These are phyloP conservation scores for Alternaria triticina DNA, from an alignment of 2,329 filamentous ascomycete species.

Conservation along the genomic window DNA sequence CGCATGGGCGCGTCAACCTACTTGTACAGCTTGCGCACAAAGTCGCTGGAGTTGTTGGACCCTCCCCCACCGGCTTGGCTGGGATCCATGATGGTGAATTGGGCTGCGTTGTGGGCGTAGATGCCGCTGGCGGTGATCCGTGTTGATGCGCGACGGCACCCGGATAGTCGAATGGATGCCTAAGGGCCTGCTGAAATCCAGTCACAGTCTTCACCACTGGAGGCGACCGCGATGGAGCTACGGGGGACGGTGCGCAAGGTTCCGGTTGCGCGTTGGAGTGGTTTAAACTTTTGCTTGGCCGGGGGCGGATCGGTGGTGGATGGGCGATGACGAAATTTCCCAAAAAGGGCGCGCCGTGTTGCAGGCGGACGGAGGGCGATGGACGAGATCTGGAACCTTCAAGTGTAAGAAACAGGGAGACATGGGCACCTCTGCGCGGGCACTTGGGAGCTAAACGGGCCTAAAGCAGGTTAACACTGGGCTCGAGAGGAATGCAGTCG, in stretches of 20 bases:
- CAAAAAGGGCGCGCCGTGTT: conserved; percentile 25
- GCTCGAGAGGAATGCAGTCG: conserved; percentile 33
- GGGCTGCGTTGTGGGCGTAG: neutral
- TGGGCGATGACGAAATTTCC: conserved; percentile 31
- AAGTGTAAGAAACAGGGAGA: conserved; percentile 31
- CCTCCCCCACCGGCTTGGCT: conserved; percentile 45
- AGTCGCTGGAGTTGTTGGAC: conserved; percentile 90
- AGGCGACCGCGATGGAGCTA: conserved; percentile 1
- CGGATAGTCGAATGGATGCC: neutral
- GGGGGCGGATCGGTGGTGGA: conserved; percentile 16
- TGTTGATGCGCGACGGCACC: conserved; percentile 14
- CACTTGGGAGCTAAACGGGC: conserved; percentile 33
- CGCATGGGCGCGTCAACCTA: conserved; percentile 56
- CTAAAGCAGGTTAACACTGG: conserved; percentile 36
- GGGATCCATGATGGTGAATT: conserved; percentile 38
- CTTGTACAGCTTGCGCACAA: conserved; percentile 99
- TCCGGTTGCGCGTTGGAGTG: conserved; percentile 16
- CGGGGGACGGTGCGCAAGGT: conserved; percentile 22
- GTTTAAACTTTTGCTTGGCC: conserved; percentile 20
- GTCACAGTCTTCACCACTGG: conserved; percentile 3
- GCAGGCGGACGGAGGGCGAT: conserved; percentile 22
- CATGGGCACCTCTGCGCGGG: conserved; percentile 27
- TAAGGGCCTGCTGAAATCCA: neutral
- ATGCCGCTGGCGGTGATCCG: conserved; percentile 2
- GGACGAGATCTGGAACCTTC: conserved; percentile 33